These are phyloP conservation scores for Dactylis glomerata DNA, from an alignment of 176 grass and related monocot species.

Conservation along the genomic window DNA sequence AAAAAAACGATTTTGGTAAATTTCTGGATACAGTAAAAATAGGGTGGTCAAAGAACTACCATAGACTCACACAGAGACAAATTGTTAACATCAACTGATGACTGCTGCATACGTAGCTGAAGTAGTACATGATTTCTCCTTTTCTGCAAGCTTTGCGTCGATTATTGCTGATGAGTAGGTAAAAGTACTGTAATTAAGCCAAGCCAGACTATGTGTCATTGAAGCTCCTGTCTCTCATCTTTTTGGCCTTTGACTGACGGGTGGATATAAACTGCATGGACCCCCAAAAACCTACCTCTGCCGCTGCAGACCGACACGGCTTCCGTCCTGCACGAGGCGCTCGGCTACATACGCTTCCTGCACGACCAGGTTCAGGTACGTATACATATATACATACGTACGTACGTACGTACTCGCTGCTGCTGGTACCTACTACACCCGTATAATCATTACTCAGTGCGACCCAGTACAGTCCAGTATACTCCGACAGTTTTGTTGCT, in stretches of 20 bases:
- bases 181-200: not conserved
- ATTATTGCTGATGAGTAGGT: not conserved
- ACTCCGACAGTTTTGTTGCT: not conserved
- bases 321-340: conserved; percentile 90
- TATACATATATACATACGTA: too few relatives aligned
- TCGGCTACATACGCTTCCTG: conserved; percentile 95
- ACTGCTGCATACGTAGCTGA: not conserved
- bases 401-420: too few relatives aligned
- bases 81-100: not conserved
- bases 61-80: not conserved
- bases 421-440: not conserved
- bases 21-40: not conserved
- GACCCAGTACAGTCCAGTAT: too few relatives aligned
- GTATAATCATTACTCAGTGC: not conserved
- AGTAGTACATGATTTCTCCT: not conserved
- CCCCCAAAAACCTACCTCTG: conserved; percentile 8
- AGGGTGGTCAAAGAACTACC: not conserved
- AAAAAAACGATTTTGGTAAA: not conserved
- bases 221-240: not conserved
- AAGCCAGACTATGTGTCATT: not conserved
- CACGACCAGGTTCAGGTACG: conserved; percentile 91
- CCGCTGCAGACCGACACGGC: conserved; percentile 80
- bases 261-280: conserved; percentile 25
- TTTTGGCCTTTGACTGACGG: conserved; percentile 49
- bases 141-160: not conserved